These are phyloP conservation scores for Colletotrichum graminicola DNA, from an alignment of 2,329 filamentous ascomycete species.

Conservation along the genomic window DNA sequence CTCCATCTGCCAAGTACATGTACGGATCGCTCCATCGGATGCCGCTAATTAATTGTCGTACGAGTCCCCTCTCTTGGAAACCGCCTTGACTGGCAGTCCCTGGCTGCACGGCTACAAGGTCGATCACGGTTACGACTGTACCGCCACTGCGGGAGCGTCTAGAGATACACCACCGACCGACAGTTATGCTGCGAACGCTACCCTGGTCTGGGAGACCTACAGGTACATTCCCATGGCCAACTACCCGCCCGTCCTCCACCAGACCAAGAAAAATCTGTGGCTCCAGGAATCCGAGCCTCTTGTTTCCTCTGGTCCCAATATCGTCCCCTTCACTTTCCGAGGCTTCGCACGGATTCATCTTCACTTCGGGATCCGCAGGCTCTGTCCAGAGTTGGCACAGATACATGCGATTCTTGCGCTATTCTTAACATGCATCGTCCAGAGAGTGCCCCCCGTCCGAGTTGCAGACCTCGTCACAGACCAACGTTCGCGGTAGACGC, in stretches of 20 bases:
- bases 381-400: conserved; percentile 15
- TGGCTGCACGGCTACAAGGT: conserved; percentile 36
- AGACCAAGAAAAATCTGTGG: conserved; percentile 1
- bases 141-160: conserved; percentile 37
- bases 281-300: conserved; percentile 12
- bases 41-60: conserved; percentile 40
- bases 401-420: conserved; percentile 19
- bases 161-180: conserved; percentile 33
- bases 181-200: conserved; percentile 11
- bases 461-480: conserved; percentile 40
- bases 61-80: conserved; percentile 34
- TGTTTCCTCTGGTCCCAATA: not conserved
- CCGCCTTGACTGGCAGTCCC: conserved; percentile 36
- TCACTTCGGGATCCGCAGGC: conserved; percentile 8
- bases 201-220: conserved; percentile 16
- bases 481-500: conserved; percentile 35
- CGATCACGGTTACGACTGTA: conserved; percentile 34
- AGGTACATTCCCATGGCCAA: conserved; percentile 17
- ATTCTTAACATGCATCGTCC: conserved; percentile 33
- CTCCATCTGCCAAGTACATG: conserved; percentile 20
- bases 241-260: conserved; percentile 15
- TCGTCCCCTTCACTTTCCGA: conserved; percentile 1
- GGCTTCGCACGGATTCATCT: not conserved
- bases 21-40: conserved; percentile 21
- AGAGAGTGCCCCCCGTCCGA: conserved; percentile 21